These are phyloP conservation scores for Backusella liffmaniae DNA, from an alignment of 192 early-diverging fungal genomes.

Conservation along the genomic window DNA sequence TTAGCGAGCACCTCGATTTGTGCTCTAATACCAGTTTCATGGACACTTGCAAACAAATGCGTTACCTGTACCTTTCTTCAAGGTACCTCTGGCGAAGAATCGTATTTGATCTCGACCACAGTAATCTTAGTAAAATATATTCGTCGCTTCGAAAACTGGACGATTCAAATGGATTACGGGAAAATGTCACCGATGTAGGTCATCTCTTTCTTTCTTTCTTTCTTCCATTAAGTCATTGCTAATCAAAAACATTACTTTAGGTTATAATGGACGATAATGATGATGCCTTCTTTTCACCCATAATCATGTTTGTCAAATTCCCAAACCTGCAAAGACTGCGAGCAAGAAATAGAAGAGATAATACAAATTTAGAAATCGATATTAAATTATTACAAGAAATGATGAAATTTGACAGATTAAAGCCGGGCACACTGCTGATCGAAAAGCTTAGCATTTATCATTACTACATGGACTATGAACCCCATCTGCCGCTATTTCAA, in stretches of 20 bases:
- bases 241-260: slow-evolving; percentile 11
- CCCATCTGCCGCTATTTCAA: slow-evolving; percentile 16
- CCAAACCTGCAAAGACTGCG: slow-evolving; percentile 37
- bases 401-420: slow-evolving; percentile 34
- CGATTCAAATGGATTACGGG: slow-evolving; percentile 37
- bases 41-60: slow-evolving; percentile 44
- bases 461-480: slow-evolving; percentile 45
- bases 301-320: slow-evolving; percentile 56
- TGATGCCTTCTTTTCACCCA: slow-evolving; percentile 42
- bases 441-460: slow-evolving; percentile 42
- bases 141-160: slow-evolving; percentile 47
- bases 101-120: slow-evolving; percentile 35
- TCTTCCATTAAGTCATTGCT: neutral
- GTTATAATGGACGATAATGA: slow-evolving; percentile 51
- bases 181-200: slow-evolving; percentile 41
- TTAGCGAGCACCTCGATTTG: slow-evolving; percentile 44
- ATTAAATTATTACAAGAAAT: slow-evolving; percentile 43
- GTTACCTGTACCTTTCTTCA: slow-evolving; percentile 41
- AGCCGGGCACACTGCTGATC: slow-evolving; percentile 29
- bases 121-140: slow-evolving; percentile 39
- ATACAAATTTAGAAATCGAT: slow-evolving; percentile 41
- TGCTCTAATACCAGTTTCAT: slow-evolving; percentile 41
- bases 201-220: no score
- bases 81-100: slow-evolving; percentile 40
- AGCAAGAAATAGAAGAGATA: slow-evolving; percentile 39